Percentiles rank a stretch among this genome's conserved stretches.
Conservation (phyloP, 495 filamentous ascomycete species). For the Aspergillus bridgeri region DNA sequence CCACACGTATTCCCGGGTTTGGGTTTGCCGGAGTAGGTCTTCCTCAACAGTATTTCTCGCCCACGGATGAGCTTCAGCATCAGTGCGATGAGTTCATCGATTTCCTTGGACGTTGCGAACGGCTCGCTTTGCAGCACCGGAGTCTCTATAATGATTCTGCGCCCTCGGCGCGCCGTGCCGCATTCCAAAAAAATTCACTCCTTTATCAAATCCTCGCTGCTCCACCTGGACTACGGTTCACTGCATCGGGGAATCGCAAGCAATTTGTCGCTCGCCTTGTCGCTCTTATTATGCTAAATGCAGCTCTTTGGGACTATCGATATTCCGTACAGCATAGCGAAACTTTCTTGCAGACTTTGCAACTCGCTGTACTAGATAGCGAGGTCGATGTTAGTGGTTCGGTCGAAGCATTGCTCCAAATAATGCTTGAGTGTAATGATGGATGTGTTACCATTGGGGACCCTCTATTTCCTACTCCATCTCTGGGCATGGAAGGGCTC, state of each 20-base stretch:
- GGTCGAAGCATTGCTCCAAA: conserved; percentile 38
- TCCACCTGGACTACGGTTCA: conserved; percentile 28
- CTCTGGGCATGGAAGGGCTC: background rate
- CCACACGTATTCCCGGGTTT: conserved; percentile 5
- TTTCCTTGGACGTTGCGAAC: conserved; percentile 37
- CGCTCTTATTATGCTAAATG: conserved; percentile 35
- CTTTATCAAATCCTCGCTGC: conserved; percentile 31
- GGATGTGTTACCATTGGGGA: conserved; percentile 11
- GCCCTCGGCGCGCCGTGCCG: conserved; percentile 21
- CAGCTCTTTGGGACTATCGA: conserved; percentile 42
- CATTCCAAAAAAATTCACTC: conserved; percentile 25
- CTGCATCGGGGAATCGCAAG: conserved; percentile 32
- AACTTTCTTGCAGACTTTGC: conserved; percentile 30
- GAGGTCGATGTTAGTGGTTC: conserved; percentile 38
- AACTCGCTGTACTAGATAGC: conserved; percentile 29
- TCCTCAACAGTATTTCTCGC: conserved; percentile 7
- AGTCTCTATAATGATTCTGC: conserved; percentile 9
- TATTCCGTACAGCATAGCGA: conserved; percentile 22
- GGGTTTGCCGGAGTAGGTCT: conserved; percentile 5
- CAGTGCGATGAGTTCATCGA: conserved; percentile 39
- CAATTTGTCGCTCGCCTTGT: conserved; percentile 36
- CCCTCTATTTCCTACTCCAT: background rate
- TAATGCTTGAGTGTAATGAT: conserved; percentile 37
- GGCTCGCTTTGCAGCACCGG: conserved; percentile 29
- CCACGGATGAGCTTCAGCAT: conserved; percentile 29